Conservation (phyloP, 2,329 filamentous ascomycete genomes). For the Massarina eburnea region DNA sequence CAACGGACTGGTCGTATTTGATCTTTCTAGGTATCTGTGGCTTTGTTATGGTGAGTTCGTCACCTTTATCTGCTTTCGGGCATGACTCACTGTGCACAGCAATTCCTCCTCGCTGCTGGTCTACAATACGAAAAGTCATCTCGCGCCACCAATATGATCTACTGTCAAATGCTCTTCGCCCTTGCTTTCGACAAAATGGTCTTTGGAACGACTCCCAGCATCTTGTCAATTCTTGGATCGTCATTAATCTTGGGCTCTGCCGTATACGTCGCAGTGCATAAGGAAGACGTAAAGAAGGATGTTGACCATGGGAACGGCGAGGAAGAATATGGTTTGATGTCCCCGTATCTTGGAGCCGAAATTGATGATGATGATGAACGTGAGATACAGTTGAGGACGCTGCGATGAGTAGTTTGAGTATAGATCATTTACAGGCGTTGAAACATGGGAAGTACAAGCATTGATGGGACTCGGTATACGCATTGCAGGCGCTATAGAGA, state of each 20-base stretch:
- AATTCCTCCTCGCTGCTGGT: constrained; percentile 80
- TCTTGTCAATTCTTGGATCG: constrained; percentile 62
- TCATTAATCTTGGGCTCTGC: constrained; percentile 66
- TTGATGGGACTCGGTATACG: not conserved
- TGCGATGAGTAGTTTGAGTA: constrained; percentile 14
- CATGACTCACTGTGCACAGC: constrained; percentile 42
- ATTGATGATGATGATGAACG: constrained; percentile 12
- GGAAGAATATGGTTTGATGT: constrained; percentile 40
- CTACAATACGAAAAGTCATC: constrained; percentile 69
- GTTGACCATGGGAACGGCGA: constrained; percentile 19
- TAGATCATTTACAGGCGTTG: not conserved
- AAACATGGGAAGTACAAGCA: not conserved
- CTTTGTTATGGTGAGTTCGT: constrained; percentile 64
- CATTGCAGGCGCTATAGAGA: not conserved
- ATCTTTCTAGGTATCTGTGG: constrained; percentile 71
- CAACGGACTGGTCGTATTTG: constrained; percentile 67
- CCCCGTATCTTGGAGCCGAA: constrained; percentile 14
- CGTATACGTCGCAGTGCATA: constrained; percentile 63
- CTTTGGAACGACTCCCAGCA: constrained; percentile 61
- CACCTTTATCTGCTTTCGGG: not conserved
- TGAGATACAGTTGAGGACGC: constrained; percentile 20
- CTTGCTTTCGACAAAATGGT: constrained; percentile 64
- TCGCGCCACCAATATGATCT: constrained; percentile 67
- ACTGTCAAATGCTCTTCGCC: constrained; percentile 71
- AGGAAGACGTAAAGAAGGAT: constrained; percentile 38